Evolutionary conservation across 805 yeast species (phyloP).

Genomic region (Lachancea fermentati): DNA sequence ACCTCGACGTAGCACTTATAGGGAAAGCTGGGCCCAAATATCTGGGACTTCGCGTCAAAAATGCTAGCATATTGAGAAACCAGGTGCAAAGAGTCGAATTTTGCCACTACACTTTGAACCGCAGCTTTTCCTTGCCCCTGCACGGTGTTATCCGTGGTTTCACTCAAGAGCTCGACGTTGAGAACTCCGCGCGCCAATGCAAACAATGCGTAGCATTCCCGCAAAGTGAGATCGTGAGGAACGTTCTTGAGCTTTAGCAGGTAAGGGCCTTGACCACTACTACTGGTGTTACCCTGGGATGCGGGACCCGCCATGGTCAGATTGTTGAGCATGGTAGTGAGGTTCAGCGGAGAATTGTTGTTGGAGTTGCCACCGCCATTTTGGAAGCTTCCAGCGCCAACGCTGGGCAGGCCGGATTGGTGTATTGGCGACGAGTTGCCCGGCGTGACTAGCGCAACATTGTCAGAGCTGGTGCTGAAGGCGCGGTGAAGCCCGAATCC

Average conservation of each 20-base stretch:
- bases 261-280: conserved; percentile 17
- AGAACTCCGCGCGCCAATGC: conserved; percentile 62
- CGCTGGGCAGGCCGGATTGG: conserved; percentile 9
- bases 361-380: conserved; percentile 2
- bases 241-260: conserved; percentile 46
- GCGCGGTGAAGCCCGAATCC: conserved; percentile 12
- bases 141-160: conserved; percentile 10
- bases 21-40: conserved; percentile 47
- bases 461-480: conserved; percentile 21
- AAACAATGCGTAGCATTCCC: conserved; percentile 66
- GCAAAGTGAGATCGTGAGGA: conserved; percentile 55
- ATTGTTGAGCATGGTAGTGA: conserved; percentile 28
- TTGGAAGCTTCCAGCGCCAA: conserved; percentile 5
- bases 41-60: conserved; percentile 35
- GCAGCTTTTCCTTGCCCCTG: conserved; percentile 26
- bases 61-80: conserved; percentile 40
- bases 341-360: conserved; percentile 24
- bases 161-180: conserved; percentile 42
- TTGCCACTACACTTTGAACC: conserved; percentile 34
- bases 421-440: conserved; percentile 23
- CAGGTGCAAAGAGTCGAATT: conserved; percentile 39
- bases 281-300: conserved; percentile 11
- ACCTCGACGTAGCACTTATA: conserved; percentile 38
- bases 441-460: conserved; percentile 14
- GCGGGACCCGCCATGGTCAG: conserved; percentile 18